Evolutionary conservation across 768 basidiomycete species (phyloP).

Genomic region (Collybiopsis luxurians): DNA sequence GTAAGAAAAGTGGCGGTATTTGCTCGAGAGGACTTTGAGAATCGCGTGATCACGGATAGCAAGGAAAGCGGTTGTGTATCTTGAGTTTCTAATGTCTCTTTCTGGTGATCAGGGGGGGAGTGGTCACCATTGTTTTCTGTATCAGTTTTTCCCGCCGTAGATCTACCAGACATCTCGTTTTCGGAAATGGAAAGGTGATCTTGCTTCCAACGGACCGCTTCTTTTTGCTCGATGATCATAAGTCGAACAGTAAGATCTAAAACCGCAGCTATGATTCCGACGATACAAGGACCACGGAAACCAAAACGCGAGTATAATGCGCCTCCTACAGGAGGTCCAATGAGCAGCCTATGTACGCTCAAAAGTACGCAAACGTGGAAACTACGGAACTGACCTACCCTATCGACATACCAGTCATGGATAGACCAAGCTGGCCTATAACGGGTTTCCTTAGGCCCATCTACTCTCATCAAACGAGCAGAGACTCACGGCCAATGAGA

Average conservation of each 20-base stretch:
- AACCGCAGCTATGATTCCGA: constrained; percentile 41
- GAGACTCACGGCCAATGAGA: constrained; percentile 45
- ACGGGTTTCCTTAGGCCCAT: background rate
- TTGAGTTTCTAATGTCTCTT: too few species aligned
- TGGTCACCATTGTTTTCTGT: background rate
- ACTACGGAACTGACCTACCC: constrained; percentile 34
- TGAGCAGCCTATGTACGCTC: constrained; percentile 35
- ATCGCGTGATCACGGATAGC: constrained; percentile 35
- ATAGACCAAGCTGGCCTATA: constrained; percentile 56
- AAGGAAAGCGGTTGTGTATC: constrained; percentile 28
- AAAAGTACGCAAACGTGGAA: background rate
- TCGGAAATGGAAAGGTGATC: background rate
- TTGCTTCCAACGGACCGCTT: constrained; percentile 43
- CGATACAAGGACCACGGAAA: constrained; percentile 59
- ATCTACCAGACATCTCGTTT: background rate
- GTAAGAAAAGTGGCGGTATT: constrained; percentile 40
- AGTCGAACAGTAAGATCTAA: constrained; percentile 53
- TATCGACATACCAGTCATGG: constrained; percentile 55
- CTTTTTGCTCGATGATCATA: constrained; percentile 55
- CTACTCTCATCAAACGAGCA: background rate
- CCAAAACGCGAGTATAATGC: constrained; percentile 51
- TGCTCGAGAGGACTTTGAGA: constrained; percentile 49
- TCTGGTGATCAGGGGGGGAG: too few species aligned
- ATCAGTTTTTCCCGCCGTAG: background rate
- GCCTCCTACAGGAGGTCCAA: constrained; percentile 60